Base-by-base conservation (phyloP, 306 rosid species). In the Acacia melanoxylon region DNA sequence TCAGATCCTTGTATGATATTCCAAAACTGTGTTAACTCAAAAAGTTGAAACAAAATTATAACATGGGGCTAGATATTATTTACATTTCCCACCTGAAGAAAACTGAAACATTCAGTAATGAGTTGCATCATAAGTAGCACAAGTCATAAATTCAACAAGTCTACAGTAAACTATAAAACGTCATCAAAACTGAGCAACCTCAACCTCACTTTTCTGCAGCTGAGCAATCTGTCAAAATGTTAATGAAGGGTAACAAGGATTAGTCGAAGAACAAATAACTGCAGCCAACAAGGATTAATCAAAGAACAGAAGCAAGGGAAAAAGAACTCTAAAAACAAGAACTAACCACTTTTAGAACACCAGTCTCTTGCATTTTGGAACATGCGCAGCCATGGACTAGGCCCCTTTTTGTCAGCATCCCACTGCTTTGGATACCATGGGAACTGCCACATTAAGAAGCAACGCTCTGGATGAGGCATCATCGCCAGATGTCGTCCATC, bases 401-500 rank as follows among this genome's bases (percentile, higher is more conserved):
- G 98, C 42, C 96, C 97, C 56, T 83, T 88, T 85, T 86, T 87
- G 59, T 91, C 92, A 63, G 87, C 93, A 78, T 89, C 62, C 98
- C 98, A 94, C 73, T 85, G 89, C 88, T 92, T 91, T 12, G 98
- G 97, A 86, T 89, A 92, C 97, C 96, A 94, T 6, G 98, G 98
- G 75, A 82, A 92, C 81, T 94, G 97, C 97, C 98, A 94, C 98
- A 94, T 94, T 78, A 94, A 74, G 88, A 94, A 94, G 90, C 98
- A 92, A 37, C 98, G 94, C 80, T 94, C 97, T 1, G 97, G 98
- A 85, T 94, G 98, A 87, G 98, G 98, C 98, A 94, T 94, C 93
- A 94, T 89, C 37, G 96, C 98, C 45, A 94, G 93, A 88, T 94
- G 98, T 86, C 98, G 84, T 51, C 98, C 98, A 76, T 94, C 92